Percentiles rank a stretch among this genome's conserved stretches.
These are phyloP conservation scores for Limnomonas spitsbergensis DNA, from an alignment of 139 green algal species.

Conservation along the genomic window DNA sequence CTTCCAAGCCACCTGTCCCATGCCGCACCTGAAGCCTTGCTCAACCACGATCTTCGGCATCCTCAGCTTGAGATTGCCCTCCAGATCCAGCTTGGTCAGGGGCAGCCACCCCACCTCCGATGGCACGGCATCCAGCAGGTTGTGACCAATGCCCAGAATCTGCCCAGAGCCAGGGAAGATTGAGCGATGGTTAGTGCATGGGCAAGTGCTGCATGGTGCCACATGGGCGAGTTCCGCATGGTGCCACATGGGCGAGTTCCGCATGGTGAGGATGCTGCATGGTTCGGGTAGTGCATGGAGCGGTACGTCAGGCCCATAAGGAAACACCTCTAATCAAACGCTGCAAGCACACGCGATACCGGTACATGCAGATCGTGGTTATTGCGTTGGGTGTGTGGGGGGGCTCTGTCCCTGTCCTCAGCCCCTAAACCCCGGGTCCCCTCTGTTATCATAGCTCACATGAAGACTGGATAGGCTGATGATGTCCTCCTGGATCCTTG, in stretches of 20 bases:
- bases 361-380: too few relatives aligned
- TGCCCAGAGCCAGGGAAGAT: background rate
- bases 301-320: too few relatives aligned
- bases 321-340: too few relatives aligned
- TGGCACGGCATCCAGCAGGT: constrained; percentile 18
- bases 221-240: background rate
- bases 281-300: too few relatives aligned
- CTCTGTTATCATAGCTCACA: too few relatives aligned
- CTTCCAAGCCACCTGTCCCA: too few relatives aligned
- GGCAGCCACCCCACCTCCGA: constrained; percentile 44
- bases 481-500: background rate
- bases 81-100: constrained; percentile 22
- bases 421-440: background rate
- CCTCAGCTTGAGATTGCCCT: constrained; percentile 27
- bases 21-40: constrained; percentile 36
- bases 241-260: background rate
- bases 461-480: background rate
- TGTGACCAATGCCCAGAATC: constrained; percentile 21
- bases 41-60: constrained; percentile 29
- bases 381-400: too few relatives aligned
- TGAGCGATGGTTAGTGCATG: background rate
- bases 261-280: too few relatives aligned
- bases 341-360: too few relatives aligned
- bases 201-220: background rate
- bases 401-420: too few relatives aligned